Conservation (phyloP, 2,329 filamentous ascomycete genomes). For the Cyphellophora europaea region DNA sequence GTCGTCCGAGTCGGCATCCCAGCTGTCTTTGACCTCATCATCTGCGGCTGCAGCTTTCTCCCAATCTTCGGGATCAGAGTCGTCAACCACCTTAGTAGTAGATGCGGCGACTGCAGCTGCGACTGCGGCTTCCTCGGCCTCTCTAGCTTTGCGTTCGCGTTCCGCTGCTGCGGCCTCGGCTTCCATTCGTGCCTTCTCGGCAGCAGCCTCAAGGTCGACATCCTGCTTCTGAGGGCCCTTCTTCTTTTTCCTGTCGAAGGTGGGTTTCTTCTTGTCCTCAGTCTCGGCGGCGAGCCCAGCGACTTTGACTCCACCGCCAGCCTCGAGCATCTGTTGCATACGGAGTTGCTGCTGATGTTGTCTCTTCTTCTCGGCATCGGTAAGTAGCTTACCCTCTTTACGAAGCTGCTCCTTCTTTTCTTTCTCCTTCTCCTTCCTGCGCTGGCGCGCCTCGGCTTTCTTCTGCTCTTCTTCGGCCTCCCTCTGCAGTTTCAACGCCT, state of each 20-base stretch:
- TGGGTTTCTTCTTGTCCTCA: conserved; percentile 67
- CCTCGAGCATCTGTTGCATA: conserved; percentile 39
- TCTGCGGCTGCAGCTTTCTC: conserved; percentile 67
- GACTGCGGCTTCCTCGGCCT: conserved; percentile 69
- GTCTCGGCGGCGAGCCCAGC: conserved; percentile 46
- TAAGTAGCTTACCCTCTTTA: conserved; percentile 39
- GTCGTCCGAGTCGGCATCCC: conserved; percentile 78
- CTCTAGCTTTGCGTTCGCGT: conserved; percentile 47
- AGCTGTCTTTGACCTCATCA: conserved; percentile 81
- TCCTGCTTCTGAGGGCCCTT: conserved; percentile 57
- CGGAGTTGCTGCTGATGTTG: conserved; percentile 38
- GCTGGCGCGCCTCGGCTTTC: conserved; percentile 35
- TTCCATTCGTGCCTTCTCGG: conserved; percentile 35
- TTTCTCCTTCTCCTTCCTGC: conserved; percentile 39
- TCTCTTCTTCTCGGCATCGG: conserved; percentile 39
- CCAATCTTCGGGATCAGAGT: conserved; percentile 64
- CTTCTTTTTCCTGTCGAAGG: conserved; percentile 64
- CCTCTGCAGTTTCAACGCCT: conserved; percentile 27
- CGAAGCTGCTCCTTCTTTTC: conserved; percentile 42
- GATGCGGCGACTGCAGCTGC: conserved; percentile 66
- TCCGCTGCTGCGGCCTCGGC: conserved; percentile 46
- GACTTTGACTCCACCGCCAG: conserved; percentile 37
- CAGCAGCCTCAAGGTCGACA: conserved; percentile 43
- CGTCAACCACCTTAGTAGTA: conserved; percentile 53
- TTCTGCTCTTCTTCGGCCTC: conserved; percentile 37